A percentile compares a stretch with the other conserved stretches of the same genome.
Evolutionary conservation across 352 stramenopile species (phyloP).

Genomic region (Globisporangium nunn): DNA sequence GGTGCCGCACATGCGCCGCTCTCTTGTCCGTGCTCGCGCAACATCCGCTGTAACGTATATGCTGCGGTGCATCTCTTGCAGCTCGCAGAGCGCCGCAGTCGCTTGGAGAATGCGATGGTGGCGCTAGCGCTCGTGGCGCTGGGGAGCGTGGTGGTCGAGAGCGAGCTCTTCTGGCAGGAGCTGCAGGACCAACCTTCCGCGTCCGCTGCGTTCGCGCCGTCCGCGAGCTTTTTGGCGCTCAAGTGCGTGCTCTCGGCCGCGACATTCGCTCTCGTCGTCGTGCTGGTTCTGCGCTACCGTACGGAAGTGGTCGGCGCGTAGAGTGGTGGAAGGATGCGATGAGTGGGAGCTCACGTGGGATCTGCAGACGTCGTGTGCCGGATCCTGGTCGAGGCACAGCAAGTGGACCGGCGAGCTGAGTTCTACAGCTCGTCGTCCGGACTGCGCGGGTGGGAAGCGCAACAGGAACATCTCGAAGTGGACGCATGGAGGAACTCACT

Average conservation of each 20-base stretch:
- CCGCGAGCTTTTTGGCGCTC: slow-evolving; percentile 20
- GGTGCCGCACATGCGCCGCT: slow-evolving; percentile 4
- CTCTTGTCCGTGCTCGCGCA: background rate
- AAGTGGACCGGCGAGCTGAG: slow-evolving; percentile 18
- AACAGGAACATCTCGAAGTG: background rate
- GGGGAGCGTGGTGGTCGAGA: slow-evolving; percentile 35
- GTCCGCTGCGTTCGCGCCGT: slow-evolving; percentile 9
- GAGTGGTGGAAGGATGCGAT: background rate
- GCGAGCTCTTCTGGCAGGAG: slow-evolving; percentile 41
- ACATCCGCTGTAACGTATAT: too few relatives aligned
- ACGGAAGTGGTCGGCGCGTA: slow-evolving; percentile 2
- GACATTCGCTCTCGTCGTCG: slow-evolving; percentile 26
- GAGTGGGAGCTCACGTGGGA: background rate
- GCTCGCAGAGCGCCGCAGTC: slow-evolving; percentile 13
- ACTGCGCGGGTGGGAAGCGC: slow-evolving; percentile 20
- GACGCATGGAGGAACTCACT: background rate
- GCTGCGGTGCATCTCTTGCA: slow-evolving; percentile 1
- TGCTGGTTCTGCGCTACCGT: slow-evolving; percentile 42
- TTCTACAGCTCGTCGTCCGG: slow-evolving; percentile 35
- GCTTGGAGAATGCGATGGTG: slow-evolving; percentile 46
- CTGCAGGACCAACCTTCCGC: slow-evolving; percentile 8
- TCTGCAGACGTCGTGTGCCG: slow-evolving; percentile 23
- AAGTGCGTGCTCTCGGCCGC: slow-evolving; percentile 32
- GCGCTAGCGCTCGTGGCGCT: slow-evolving; percentile 25
- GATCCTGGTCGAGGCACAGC: slow-evolving; percentile 37